Conservation (phyloP, 495 filamentous ascomycete species). For the Aspergillus kassunensis region DNA sequence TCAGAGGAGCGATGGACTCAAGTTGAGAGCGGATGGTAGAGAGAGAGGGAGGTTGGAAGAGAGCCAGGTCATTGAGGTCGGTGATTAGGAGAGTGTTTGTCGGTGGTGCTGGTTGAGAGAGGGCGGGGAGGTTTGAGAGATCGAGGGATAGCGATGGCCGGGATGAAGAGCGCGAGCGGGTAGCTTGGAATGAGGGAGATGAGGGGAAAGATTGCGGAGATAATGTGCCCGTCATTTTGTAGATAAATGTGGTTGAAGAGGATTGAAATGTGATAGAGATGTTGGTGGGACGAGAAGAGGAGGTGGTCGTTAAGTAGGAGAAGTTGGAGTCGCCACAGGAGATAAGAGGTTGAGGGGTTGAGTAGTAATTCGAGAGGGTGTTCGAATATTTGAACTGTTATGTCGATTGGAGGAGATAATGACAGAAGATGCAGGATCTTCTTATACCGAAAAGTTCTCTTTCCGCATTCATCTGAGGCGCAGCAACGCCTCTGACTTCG, state of each 20-base stretch:
- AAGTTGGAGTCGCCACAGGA: background rate
- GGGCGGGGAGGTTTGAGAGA: slow-evolving; percentile 71
- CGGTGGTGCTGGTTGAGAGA: slow-evolving; percentile 74
- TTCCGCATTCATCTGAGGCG: slow-evolving; percentile 2
- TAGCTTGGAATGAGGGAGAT: slow-evolving; percentile 34
- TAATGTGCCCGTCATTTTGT: slow-evolving; percentile 22
- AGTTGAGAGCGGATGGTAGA: slow-evolving; percentile 71
- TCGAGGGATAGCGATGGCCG: slow-evolving; percentile 69
- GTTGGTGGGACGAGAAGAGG: background rate
- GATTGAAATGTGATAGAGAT: background rate
- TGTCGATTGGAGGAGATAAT: background rate
- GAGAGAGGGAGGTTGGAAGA: slow-evolving; percentile 77
- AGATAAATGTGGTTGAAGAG: background rate
- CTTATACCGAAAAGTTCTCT: too few relatives aligned
- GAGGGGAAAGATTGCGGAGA: slow-evolving; percentile 25
- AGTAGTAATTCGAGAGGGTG: too few relatives aligned
- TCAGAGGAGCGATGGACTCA: slow-evolving; percentile 60
- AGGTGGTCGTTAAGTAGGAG: background rate
- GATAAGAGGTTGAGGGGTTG: background rate
- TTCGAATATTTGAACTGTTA: background rate
- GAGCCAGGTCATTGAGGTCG: slow-evolving; percentile 67
- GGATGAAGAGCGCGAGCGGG: slow-evolving; percentile 31
- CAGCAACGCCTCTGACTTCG: slow-evolving; percentile 1
- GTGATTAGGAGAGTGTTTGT: slow-evolving; percentile 95
- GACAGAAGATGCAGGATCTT: background rate